Evolutionary conservation across 2,329 filamentous ascomycete genomes (phyloP).

Genomic region (Diaporthe citrichinensis): DNA sequence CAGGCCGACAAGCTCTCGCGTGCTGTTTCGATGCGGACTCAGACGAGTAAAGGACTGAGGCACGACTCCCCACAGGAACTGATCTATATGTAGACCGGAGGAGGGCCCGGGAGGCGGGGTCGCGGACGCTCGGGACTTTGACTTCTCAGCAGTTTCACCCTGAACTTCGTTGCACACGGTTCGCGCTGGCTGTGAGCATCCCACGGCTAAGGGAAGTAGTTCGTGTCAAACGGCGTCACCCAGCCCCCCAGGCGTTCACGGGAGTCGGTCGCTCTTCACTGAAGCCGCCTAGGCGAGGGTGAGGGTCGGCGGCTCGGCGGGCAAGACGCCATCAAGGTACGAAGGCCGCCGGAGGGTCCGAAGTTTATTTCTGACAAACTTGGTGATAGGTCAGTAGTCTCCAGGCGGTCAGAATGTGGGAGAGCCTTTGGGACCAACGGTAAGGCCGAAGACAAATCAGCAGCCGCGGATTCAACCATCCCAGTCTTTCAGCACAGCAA

Average conservation of each 20-base stretch:
- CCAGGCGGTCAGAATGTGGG: slow-evolving; percentile 26
- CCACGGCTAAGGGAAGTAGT: background rate
- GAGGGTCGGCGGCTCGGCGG: slow-evolving; percentile 27
- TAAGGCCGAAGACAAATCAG: slow-evolving; percentile 26
- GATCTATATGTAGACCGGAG: slow-evolving; percentile 13
- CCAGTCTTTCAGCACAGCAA: slow-evolving; percentile 20
- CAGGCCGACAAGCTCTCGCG: slow-evolving; percentile 2
- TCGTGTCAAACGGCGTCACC: background rate
- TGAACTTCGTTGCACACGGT: slow-evolving; percentile 1
- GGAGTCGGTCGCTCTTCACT: background rate
- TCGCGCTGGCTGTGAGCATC: background rate
- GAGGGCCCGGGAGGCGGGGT: slow-evolving; percentile 13
- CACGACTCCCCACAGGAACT: background rate
- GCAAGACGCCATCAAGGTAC: background rate
- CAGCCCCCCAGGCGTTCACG: background rate
- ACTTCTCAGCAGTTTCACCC: slow-evolving; percentile 24
- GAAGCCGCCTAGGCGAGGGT: background rate
- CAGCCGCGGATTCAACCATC: background rate
- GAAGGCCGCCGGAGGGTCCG: slow-evolving; percentile 13
- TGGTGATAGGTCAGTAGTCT: background rate
- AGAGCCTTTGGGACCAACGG: slow-evolving; percentile 7
- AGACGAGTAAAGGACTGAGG: background rate
- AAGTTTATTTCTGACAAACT: slow-evolving; percentile 11
- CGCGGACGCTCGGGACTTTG: slow-evolving; percentile 16
- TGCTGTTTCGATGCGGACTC: slow-evolving; percentile 8